These are phyloP conservation scores for Xylaria multiplex DNA, from an alignment of 2,329 filamentous ascomycete genomes.

Conservation along the genomic window DNA sequence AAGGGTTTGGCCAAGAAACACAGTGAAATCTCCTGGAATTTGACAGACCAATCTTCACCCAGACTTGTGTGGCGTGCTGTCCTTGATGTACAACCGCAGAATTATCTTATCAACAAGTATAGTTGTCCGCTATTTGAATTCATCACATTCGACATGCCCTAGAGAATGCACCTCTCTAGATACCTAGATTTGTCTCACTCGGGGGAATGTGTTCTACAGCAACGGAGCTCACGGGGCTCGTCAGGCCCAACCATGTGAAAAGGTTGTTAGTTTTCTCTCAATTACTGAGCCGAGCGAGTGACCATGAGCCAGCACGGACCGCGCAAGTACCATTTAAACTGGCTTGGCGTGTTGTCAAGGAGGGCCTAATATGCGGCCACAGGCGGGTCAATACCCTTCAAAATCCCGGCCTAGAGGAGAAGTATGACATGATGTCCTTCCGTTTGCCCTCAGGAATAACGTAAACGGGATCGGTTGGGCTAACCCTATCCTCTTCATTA, in stretches of 20 bases:
- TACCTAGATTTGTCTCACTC: slow-evolving; percentile 32
- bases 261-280: slow-evolving; percentile 24
- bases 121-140: slow-evolving; percentile 33
- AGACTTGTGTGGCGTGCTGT: slow-evolving; percentile 19
- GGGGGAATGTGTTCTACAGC: slow-evolving; percentile 37
- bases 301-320: slow-evolving; percentile 36
- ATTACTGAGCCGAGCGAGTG: slow-evolving; percentile 26
- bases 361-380: slow-evolving; percentile 50
- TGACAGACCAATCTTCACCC: slow-evolving; percentile 37
- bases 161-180: slow-evolving; percentile 37
- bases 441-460: slow-evolving; percentile 79
- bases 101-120: slow-evolving; percentile 39
- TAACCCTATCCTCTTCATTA: slow-evolving; percentile 75
- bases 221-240: slow-evolving; percentile 32
- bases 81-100: slow-evolving; percentile 42
- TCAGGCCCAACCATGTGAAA: slow-evolving; percentile 37
- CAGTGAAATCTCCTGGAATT: slow-evolving; percentile 37
- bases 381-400: slow-evolving; percentile 51
- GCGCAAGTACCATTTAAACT: slow-evolving; percentile 43
- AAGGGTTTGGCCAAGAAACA: slow-evolving; percentile 42
- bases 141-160: slow-evolving; percentile 35
- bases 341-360: slow-evolving; percentile 47
- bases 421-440: slow-evolving; percentile 72
- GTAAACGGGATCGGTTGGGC: slow-evolving; percentile 83
- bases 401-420: slow-evolving; percentile 67